A percentile compares a stretch with the other conserved stretches of the same genome.
Evolutionary conservation across 805 yeast genomes (phyloP).

Genomic region (Candida boidinii): DNA sequence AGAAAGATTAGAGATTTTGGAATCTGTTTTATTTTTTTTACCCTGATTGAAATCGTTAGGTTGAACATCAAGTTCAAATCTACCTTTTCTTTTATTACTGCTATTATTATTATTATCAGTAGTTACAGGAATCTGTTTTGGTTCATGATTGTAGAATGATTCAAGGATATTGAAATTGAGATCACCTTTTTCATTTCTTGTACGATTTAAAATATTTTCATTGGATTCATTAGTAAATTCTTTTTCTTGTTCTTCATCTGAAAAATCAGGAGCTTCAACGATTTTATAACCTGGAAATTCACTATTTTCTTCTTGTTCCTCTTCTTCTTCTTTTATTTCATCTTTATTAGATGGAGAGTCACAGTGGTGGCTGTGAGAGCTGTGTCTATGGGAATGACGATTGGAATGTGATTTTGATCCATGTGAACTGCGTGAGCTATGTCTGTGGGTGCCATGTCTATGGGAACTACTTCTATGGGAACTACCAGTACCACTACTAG

Average conservation of each 20-base stretch:
- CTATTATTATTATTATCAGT: neutral
- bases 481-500: slow-evolving; percentile 31
- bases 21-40: neutral
- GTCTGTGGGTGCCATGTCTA: no score
- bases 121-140: neutral
- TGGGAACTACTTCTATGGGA: neutral
- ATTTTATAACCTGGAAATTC: slow-evolving; percentile 11
- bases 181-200: neutral
- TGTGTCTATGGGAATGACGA: no score
- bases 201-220: no score
- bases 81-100: neutral
- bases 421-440: no score
- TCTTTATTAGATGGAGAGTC: neutral
- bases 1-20: no score
- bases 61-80: neutral
- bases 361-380: no score
- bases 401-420: no score
- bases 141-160: neutral
- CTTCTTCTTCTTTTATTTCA: neutral
- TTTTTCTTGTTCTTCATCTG: slow-evolving; percentile 11
- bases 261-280: slow-evolving; percentile 18
- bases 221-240: neutral
- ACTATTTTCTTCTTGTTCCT: neutral
- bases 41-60: neutral
- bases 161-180: neutral